These are phyloP conservation scores for Botryotinia globosa DNA, from an alignment of 2,329 filamentous ascomycete species.

Conservation along the genomic window DNA sequence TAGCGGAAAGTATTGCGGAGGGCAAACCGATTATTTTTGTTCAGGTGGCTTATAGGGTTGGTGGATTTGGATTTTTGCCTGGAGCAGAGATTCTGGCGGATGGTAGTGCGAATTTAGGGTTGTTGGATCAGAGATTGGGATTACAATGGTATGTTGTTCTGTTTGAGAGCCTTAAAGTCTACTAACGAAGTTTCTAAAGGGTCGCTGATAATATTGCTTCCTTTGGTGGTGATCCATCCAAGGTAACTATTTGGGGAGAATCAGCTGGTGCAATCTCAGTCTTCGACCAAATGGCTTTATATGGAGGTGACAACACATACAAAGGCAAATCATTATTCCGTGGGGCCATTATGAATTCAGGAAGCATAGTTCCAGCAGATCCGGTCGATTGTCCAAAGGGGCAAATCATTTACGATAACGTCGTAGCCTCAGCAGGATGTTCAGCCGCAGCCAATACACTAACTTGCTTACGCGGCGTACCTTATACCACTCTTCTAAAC, in stretches of 20 bases:
- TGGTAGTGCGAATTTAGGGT: constrained; percentile 66
- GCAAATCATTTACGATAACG: constrained; percentile 61
- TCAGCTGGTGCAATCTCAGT: constrained; percentile 68
- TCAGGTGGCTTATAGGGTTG: constrained; percentile 73
- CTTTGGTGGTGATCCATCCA: constrained; percentile 62
- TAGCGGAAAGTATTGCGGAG: constrained; percentile 45
- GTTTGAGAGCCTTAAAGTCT: neutral
- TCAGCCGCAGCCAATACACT: constrained; percentile 54
- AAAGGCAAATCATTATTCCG: constrained; percentile 74
- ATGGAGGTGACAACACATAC: constrained; percentile 69
- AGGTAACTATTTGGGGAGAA: constrained; percentile 48
- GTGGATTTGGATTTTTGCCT: constrained; percentile 70
- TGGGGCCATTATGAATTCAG: constrained; percentile 75
- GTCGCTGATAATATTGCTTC: constrained; percentile 71
- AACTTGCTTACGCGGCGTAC: constrained; percentile 60
- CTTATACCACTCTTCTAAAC: constrained; percentile 59
- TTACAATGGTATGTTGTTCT: constrained; percentile 57
- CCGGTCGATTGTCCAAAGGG: constrained; percentile 64
- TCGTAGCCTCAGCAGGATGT: constrained; percentile 63
- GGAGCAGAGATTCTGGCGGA: constrained; percentile 66
- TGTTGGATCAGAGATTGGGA: constrained; percentile 69
- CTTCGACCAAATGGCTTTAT: constrained; percentile 72
- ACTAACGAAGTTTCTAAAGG: neutral
- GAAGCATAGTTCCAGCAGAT: constrained; percentile 59
- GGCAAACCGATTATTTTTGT: constrained; percentile 71